A percentile compares a stretch with the other conserved stretches of the same genome.
Conservation (phyloP, 148 eudicot species). For the Hydrangea macrophylla region DNA sequence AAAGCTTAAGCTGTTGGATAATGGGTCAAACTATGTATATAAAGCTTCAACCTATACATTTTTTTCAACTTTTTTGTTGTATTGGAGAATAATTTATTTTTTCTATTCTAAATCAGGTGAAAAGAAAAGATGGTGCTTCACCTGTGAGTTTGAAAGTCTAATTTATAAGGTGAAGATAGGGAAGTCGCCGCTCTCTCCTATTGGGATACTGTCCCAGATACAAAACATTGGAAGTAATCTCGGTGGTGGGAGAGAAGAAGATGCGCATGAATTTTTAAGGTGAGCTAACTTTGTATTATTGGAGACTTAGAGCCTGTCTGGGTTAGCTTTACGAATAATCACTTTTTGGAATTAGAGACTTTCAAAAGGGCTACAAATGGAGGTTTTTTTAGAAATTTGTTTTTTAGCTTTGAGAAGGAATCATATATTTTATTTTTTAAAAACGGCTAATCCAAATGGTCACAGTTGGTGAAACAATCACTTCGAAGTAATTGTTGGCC, state of each 20-base stretch:
- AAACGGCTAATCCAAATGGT: no score
- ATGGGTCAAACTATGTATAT: no score
- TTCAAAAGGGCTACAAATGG: no score
- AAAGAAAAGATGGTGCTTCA: conserved; percentile 78
- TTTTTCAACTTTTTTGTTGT: neutral
- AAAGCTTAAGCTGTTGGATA: no score
- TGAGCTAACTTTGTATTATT: conserved; percentile 18
- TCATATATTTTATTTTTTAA: no score
- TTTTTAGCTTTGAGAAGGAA: no score
- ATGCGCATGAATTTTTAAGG: conserved; percentile 93
- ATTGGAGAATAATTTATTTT: conserved; percentile 4
- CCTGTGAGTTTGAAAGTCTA: conserved; percentile 74
- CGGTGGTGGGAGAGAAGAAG: conserved; percentile 78
- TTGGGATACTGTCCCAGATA: conserved; percentile 57
- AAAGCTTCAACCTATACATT: no score
- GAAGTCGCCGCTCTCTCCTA: conserved; percentile 54
- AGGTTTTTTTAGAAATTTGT: no score
- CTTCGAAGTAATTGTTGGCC: no score
- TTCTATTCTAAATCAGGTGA: conserved; percentile 39
- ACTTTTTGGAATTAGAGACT: no score
- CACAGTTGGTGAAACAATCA: no score
- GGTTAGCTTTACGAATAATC: no score
- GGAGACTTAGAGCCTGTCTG: neutral
- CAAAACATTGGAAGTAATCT: conserved; percentile 65
- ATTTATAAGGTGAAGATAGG: conserved; percentile 53